Conservation (phyloP, 1,284 basidiomycete species). For the Melampsora abietis-canadensis region DNA sequence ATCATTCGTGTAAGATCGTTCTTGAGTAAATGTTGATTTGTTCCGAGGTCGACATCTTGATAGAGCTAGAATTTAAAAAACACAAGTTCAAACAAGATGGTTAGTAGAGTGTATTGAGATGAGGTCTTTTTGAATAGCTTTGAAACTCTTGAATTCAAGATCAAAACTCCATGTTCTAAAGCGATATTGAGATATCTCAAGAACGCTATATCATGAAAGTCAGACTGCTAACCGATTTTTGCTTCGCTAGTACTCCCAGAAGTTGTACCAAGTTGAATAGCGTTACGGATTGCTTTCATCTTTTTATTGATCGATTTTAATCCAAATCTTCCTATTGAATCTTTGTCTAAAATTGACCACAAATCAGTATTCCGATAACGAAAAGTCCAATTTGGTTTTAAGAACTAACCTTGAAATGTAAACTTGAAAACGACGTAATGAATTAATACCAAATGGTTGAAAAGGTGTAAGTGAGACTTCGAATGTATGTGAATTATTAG, state of each 20-base stretch:
- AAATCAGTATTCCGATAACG: no score
- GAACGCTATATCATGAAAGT: background rate
- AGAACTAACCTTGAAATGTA: no score
- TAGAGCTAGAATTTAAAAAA: background rate
- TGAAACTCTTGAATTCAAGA: background rate
- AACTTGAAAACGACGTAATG: no score
- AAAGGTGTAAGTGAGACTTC: no score
- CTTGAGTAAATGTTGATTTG: background rate
- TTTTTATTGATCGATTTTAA: background rate
- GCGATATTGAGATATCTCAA: no score
- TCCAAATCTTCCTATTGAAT: no score
- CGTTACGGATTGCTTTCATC: slow-evolving; percentile 1
- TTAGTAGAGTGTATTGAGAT: background rate
- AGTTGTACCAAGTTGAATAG: slow-evolving; percentile 5
- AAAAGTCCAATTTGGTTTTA: no score
- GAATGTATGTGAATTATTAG: no score
- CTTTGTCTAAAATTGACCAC: no score
- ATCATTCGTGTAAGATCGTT: background rate
- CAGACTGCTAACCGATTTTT: background rate
- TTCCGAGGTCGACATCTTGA: background rate
- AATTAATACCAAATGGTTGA: no score
- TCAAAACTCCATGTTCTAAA: no score
- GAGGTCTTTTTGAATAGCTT: background rate
- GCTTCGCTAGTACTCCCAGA: background rate
- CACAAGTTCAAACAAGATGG: background rate